Evolutionary conservation across 768 basidiomycete genomes (phyloP).

Genomic region (Collybiopsis confluens): DNA sequence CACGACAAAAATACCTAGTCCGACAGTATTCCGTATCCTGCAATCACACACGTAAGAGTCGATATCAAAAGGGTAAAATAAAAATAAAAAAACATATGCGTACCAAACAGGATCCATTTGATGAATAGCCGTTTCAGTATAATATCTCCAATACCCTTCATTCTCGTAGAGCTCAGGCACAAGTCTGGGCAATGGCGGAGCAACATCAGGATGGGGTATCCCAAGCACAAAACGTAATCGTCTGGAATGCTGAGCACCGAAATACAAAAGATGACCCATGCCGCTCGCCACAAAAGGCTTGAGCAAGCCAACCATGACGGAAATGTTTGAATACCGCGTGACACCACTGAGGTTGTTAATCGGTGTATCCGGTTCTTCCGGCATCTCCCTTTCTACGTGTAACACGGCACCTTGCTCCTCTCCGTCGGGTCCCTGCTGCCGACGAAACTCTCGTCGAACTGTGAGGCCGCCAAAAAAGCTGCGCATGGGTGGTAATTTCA

Average conservation of each 20-base stretch:
- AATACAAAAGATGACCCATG: constrained; percentile 6
- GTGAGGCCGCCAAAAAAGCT: neutral
- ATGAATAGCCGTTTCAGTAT: neutral
- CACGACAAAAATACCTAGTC: constrained; percentile 23
- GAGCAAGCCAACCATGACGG: constrained; percentile 1
- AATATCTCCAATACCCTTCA: constrained; percentile 7
- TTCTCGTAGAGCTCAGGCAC: constrained; percentile 2
- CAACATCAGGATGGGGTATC: neutral
- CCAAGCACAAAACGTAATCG: neutral
- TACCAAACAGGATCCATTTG: constrained; percentile 5
- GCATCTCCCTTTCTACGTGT: neutral
- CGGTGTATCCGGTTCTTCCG: constrained; percentile 1
- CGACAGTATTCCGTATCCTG: constrained; percentile 8
- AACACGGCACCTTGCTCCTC: neutral
- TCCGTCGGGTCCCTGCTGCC: constrained; percentile 4
- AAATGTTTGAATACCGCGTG: constrained; percentile 2
- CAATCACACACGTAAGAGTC: neutral
- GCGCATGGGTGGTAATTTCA: neutral
- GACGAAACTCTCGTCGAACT: neutral
- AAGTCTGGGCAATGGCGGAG: neutral
- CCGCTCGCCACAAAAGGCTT: constrained; percentile 8
- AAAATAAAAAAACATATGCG: neutral
- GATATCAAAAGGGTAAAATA: neutral
- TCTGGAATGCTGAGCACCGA: constrained; percentile 4
- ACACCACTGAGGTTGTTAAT: neutral